These are phyloP conservation scores for Rubroshorea leprosula DNA, from an alignment of 345 rosid genomes.

Conservation along the genomic window DNA sequence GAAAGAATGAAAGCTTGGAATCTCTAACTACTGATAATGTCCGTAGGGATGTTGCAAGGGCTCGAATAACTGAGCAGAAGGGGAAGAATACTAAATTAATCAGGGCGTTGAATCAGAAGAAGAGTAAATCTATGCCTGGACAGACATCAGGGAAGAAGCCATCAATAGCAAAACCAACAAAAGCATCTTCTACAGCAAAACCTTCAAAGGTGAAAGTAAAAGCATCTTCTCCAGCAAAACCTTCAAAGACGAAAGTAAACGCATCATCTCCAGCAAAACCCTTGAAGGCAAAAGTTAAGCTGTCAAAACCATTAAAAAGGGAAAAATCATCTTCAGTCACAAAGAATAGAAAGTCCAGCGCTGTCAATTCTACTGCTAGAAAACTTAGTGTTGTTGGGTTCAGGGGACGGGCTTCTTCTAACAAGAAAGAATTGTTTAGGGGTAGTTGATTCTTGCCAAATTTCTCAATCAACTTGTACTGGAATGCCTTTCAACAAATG, in stretches of 20 bases:
- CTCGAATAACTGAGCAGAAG: conserved; percentile 56
- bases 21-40: conserved; percentile 59
- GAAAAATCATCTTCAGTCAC: conserved; percentile 3
- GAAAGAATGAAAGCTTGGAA: conserved; percentile 78
- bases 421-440: conserved; percentile 33
- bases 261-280: not conserved
- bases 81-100: conserved; percentile 39
- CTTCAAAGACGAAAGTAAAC: not conserved
- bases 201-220: conserved; percentile 28
- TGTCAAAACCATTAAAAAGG: not conserved
- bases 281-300: not conserved
- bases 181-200: conserved; percentile 33
- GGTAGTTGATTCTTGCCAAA: conserved; percentile 20
- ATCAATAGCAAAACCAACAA: conserved; percentile 18
- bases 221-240: conserved; percentile 6
- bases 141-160: conserved; percentile 22
- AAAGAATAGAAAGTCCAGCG: conserved; percentile 20
- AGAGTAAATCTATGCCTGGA: conserved; percentile 18
- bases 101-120: conserved; percentile 39
- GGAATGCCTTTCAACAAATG: not conserved
- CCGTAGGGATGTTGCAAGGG: conserved; percentile 58
- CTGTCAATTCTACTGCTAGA: conserved; percentile 20
- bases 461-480: not conserved
- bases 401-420: conserved; percentile 50
- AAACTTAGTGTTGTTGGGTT: conserved; percentile 71